Base-by-base conservation (phyloP, 2,329 filamentous ascomycete genomes). In the Gnomoniopsis sp. region DNA sequence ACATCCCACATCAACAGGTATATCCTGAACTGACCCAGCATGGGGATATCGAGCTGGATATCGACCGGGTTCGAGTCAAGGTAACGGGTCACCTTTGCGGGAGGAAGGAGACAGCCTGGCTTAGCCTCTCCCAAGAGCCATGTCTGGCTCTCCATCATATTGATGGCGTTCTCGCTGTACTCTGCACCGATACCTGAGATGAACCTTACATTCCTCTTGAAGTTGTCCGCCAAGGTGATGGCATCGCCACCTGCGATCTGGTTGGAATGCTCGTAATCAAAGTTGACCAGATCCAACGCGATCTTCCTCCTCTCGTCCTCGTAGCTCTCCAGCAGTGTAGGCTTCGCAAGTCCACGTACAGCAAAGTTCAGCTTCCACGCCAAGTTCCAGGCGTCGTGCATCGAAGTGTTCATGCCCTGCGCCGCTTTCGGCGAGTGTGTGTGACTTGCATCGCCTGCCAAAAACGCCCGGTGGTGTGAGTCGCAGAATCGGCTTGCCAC, bases 51-150 rank as follows among this genome's bases (percentile, higher is more conserved):
- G 6, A 91, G 83, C 69, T 93, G 88, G 30, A 92, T 76, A 65
- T 92, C 87, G 46, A 93, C 84, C 0, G 89, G 89, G 66, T 92
- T 93, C 3, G 88, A 86, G 71, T 93, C 89, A 53, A 91, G 82
- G 68, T 88, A 91, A 30, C 89, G 82, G 0, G 87, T 89, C 19
- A 88, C 88, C 71, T 85, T 88, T 44, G 86, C 86, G 2, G 89
- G 89, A 3, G 86, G 81, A 26, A 89, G 76, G 22, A 83, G 74
- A 52, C 79, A 82, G 8, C 82, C 82, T 3, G 81, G 80, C 61
- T 77, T 78, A 49, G 79, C 79, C 26, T 80, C 77, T 43, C 80
- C 79, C 67, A 77, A 73, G 19, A 74, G 71, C 50, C 75, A 74
- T 15, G 71, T 70, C 55, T 76, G 69, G 44, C 73, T 66, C 51